Evolutionary conservation across 495 filamentous ascomycete species (phyloP).

Genomic region (Penicillium bialowiezense): DNA sequence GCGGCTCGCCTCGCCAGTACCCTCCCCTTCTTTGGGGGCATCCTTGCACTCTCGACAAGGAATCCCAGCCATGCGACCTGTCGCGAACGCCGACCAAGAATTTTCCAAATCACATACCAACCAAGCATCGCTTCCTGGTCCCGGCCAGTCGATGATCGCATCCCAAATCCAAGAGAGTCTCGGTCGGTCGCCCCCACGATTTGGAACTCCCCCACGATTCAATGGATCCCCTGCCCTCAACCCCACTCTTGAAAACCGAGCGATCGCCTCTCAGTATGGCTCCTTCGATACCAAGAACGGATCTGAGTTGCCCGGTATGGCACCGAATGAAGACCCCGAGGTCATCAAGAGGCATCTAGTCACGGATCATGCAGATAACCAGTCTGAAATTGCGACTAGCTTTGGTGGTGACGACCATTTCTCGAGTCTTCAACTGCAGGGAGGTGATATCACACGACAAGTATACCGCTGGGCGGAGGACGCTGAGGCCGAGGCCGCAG

Average conservation of each 20-base stretch:
- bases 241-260: constrained; percentile 40
- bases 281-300: constrained; percentile 67
- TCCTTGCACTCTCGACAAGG: constrained; percentile 46
- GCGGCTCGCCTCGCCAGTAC: constrained; percentile 67
- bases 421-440: constrained; percentile 86
- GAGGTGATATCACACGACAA: constrained; percentile 88
- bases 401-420: constrained; percentile 75
- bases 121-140: constrained; percentile 52
- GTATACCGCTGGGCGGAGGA: constrained; percentile 95
- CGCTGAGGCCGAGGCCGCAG: constrained; percentile 54
- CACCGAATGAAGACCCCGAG: constrained; percentile 72
- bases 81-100: constrained; percentile 25
- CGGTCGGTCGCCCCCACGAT: constrained; percentile 48
- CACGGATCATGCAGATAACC: constrained; percentile 35
- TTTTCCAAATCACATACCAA: constrained; percentile 33
- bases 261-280: constrained; percentile 67
- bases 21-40: constrained; percentile 42
- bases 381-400: constrained; percentile 44
- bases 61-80: constrained; percentile 27
- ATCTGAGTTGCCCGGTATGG: constrained; percentile 32
- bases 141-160: constrained; percentile 73
- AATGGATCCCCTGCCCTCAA: constrained; percentile 54
- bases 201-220: constrained; percentile 52
- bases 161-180: constrained; percentile 67
- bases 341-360: constrained; percentile 81